These are phyloP conservation scores for Monilinia fructicola DNA, from an alignment of 2,329 filamentous ascomycete genomes.

Conservation along the genomic window DNA sequence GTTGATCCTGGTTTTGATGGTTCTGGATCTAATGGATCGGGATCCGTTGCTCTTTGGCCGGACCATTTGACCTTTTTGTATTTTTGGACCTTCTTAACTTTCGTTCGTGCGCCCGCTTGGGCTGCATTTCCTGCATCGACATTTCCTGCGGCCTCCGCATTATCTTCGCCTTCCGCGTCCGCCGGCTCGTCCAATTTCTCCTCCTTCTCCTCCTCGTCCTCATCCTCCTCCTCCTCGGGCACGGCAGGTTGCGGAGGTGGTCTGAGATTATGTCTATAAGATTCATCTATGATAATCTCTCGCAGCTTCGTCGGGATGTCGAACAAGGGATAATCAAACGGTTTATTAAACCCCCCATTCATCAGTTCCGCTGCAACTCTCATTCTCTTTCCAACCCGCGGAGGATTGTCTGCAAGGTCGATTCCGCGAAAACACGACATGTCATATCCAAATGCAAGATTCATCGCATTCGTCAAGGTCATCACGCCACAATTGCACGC, in stretches of 20 bases:
- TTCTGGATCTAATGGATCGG: not conserved
- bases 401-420: not conserved
- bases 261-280: constrained; percentile 5
- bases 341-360: constrained; percentile 15
- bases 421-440: not conserved
- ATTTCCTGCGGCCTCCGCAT: not conserved
- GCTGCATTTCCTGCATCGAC: not conserved
- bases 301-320: not conserved
- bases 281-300: not conserved
- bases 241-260: accelerated
- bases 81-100: not conserved
- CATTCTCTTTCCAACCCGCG: not conserved
- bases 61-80: not conserved
- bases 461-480: not conserved
- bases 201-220: accelerated
- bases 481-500: not conserved
- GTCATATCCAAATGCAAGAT: constrained; percentile 17
- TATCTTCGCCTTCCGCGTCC: not conserved
- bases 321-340: constrained; percentile 16
- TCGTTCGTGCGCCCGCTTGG: constrained; percentile 12
- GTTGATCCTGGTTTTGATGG: not conserved
- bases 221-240: accelerated
- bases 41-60: not conserved
- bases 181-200: not conserved
- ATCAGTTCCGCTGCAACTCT: constrained; percentile 12